phyloP scores from a whole-genome alignment of 192 early-diverging fungal genomes.

The Entomortierella beljakovae region DNA sequence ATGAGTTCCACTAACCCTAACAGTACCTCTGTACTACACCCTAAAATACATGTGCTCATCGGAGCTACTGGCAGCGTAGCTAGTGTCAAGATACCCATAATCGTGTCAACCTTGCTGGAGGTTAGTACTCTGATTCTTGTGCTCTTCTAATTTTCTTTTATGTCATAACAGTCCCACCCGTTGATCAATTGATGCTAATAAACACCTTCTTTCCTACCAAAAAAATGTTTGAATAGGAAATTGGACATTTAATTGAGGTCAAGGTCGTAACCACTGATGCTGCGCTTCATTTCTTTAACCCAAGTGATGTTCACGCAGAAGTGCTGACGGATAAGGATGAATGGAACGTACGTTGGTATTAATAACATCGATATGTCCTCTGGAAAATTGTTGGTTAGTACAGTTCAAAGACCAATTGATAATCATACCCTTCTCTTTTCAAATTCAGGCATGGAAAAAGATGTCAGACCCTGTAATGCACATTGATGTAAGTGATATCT shows the following conservation, averaged over 20 bases:
- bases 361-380: too few species aligned
- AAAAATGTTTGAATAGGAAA: conserved; percentile 9
- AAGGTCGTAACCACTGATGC: conserved; percentile 82
- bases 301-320: conserved; percentile 49
- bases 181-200: background rate
- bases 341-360: conserved; percentile 73
- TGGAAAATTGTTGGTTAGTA: too few species aligned
- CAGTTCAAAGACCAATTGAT: background rate
- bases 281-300: conserved; percentile 92
- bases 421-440: background rate
- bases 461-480: conserved; percentile 94
- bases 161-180: too few species aligned
- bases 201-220: background rate
- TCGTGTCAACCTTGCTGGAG: conserved; percentile 67
- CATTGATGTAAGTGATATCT: conserved; percentile 74
- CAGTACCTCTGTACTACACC: background rate
- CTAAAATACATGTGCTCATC: conserved; percentile 70
- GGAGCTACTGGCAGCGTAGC: conserved; percentile 93
- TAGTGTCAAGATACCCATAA: conserved; percentile 85
- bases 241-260: conserved; percentile 69
- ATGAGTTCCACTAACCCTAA: background rate
- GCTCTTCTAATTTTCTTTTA: too few species aligned
- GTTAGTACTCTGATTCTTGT: conserved; percentile 16
- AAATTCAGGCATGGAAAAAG: conserved; percentile 76
- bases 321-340: conserved; percentile 89